Base-by-base conservation (phyloP, 2,329 filamentous ascomycete genomes). In the Dryadomyces quercus-mongolicae region DNA sequence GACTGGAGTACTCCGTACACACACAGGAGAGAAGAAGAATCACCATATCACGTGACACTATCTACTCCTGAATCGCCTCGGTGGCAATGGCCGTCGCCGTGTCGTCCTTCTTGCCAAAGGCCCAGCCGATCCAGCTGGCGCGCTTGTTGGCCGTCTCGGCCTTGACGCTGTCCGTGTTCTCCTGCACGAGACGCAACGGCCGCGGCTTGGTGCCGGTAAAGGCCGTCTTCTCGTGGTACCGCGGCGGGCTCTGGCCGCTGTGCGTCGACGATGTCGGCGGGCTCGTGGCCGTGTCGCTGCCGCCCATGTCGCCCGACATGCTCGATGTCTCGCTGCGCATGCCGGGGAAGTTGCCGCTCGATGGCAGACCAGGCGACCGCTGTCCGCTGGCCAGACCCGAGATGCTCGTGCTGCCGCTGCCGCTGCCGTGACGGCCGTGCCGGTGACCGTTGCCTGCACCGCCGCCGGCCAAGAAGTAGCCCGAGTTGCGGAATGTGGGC, bases 141-240 rank as follows among this genome's bases (percentile, higher is more conserved):
- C 82, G 72, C 71, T 84, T 85, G 62, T 76, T 77, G 18, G 70
- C 67, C 53, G 69, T 65, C 36, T 64, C 67, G 52, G 72, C 67
- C 20, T 67, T 66, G 61, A 75, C 74, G 2, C 65, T 65, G 51
- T 80, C 78, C 21, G 70, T 67, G 60, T 85, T 85, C 70, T 95
- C 88, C 69, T 93, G 87, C 49, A 97, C 90, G 34, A 98, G 76
- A 16, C 92, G 79, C 60, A 98, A 73, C 7, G 92, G 92, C 40
- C 91, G 80, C 56, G 94, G 83, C 69, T 93, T 93, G 63, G 84
- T 85, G 47, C 81, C 81, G 4, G 78, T 79, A 54, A 80, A 70
- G 42, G 75, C 80, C 56, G 73, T 71, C 66, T 80, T 79, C 63
- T 82, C 76, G 56, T 68, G 68, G 31, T 69, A 67, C 49, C 80